Evolutionary conservation across 1,139 yeast genomes (phyloP), one percentile per base, ranked within the genome.

Genomic region (Yamadazyma buinensis): DNA sequence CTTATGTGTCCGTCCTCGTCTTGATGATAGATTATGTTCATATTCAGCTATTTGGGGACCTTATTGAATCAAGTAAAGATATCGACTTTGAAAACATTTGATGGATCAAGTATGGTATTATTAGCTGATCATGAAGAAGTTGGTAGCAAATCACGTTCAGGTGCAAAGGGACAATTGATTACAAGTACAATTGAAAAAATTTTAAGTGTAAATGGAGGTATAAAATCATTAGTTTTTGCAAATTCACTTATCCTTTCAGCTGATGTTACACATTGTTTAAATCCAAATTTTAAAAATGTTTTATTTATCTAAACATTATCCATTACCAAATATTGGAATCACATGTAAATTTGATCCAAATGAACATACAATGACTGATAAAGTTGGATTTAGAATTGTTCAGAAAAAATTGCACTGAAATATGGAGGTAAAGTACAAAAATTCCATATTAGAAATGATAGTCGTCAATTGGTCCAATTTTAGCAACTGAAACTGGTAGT

Each of bases 301-400:
- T n/a, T 84, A 85, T 59, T 67, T 85, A 52, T 84, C 80, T 44
- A 58, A 78, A 53, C 92, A 85, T 63, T 78, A 75, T 51, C 95
- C 95, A 17, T 59, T 77, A 38, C 87, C 92, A 42, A 86, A 86
- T 61, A 76, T 71, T 31, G 95, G 95, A 32, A 59, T 85, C 35
- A 68, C 86, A 1, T 56, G 86, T 21, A 73, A 86, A 7, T 64
- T 80, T 46, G 95, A 86, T 57, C 75, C 94, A 23, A 83, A 85
- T 52, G 86, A 80, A 15, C 83, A 82, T 54, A 81, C 85, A 75
- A 84, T 90, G 28, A 84, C 95, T 12, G 95, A 86, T 54, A 69
- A 80, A 3, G 77, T 78, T 23, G 85, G 90, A 10, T 61, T 73
- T 29, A 80, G 87, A 0, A 61, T 86, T 32, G 68, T 79, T 28